Evolutionary conservation across 805 yeast species (phyloP).

Genomic region (Cyberlindnera amylophila): DNA sequence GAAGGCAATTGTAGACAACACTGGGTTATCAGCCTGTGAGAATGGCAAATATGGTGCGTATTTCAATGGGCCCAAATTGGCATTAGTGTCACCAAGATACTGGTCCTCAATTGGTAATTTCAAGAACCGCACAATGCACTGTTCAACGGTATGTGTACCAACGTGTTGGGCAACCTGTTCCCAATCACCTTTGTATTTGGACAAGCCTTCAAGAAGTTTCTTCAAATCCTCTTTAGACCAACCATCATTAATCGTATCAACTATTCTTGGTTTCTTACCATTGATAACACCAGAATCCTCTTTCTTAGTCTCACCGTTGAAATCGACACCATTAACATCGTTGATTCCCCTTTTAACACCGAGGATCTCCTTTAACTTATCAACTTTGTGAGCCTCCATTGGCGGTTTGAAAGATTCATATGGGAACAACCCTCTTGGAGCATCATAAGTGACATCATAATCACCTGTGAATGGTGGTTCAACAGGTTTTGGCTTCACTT

Average conservation of each 20-base stretch:
- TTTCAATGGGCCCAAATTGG: slow-evolving; percentile 63
- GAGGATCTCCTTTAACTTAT: slow-evolving; percentile 37
- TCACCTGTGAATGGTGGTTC: slow-evolving; percentile 77
- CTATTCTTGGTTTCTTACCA: slow-evolving; percentile 35
- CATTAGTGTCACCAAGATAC: slow-evolving; percentile 42
- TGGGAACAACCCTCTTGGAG: slow-evolving; percentile 90
- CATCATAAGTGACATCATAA: slow-evolving; percentile 73
- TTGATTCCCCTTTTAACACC: slow-evolving; percentile 18
- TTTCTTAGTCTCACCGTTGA: slow-evolving; percentile 6
- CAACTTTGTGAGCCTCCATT: slow-evolving; percentile 41
- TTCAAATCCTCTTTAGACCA: slow-evolving; percentile 72
- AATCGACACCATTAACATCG: slow-evolving; percentile 10
- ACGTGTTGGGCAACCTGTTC: slow-evolving; percentile 62
- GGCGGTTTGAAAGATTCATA: slow-evolving; percentile 76
- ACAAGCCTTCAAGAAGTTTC: slow-evolving; percentile 58
- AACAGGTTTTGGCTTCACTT: slow-evolving; percentile 60
- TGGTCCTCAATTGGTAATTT: slow-evolving; percentile 79
- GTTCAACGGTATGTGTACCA: slow-evolving; percentile 68
- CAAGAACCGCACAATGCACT: slow-evolving; percentile 76
- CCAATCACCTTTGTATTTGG: slow-evolving; percentile 73
- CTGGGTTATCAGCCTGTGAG: slow-evolving; percentile 86
- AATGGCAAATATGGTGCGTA: slow-evolving; percentile 84
- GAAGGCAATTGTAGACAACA: slow-evolving; percentile 87
- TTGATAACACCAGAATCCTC: neutral
- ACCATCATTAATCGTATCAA: slow-evolving; percentile 36